A percentile compares a stretch with the other conserved stretches of the same genome.
Conservation (phyloP, 2,329 filamentous ascomycete species). For the Trichoderma oligosporum region DNA sequence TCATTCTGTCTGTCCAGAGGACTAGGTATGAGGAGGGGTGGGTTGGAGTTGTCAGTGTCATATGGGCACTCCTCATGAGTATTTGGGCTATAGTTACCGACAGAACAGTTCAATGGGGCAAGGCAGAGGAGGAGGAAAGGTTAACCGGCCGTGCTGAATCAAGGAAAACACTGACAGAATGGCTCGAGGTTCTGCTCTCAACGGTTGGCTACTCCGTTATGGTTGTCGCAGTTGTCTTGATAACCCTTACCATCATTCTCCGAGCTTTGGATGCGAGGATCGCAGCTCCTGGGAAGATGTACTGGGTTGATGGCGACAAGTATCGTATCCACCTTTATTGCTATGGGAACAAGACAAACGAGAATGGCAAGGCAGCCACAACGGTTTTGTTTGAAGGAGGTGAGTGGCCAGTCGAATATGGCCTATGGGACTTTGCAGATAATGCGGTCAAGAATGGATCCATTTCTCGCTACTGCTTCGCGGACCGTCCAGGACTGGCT, state of each 20-base stretch:
- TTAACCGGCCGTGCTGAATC: conserved; percentile 86
- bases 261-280: conserved; percentile 76
- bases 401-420: conserved; percentile 72
- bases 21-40: conserved; percentile 82
- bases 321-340: conserved; percentile 87
- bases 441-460: conserved; percentile 72
- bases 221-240: conserved; percentile 64
- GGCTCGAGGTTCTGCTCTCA: conserved; percentile 73
- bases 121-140: conserved; percentile 86
- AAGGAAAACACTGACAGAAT: conserved; percentile 75
- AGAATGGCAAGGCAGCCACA: conserved; percentile 53
- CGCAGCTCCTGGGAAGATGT: conserved; percentile 66
- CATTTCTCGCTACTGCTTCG: conserved; percentile 89
- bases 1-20: conserved; percentile 71
- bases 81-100: conserved; percentile 77
- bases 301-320: conserved; percentile 77
- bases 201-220: conserved; percentile 68
- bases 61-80: conserved; percentile 76
- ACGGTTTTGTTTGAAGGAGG: conserved; percentile 86
- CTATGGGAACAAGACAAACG: conserved; percentile 61
- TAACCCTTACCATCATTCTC: conserved; percentile 75
- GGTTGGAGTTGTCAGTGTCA: conserved; percentile 80
- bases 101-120: conserved; percentile 83
- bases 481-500: conserved; percentile 83
- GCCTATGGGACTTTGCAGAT: conserved; percentile 76